Conservation (phyloP, 2,329 filamentous ascomycete genomes). For the Sarocladiaceae sp. region DNA sequence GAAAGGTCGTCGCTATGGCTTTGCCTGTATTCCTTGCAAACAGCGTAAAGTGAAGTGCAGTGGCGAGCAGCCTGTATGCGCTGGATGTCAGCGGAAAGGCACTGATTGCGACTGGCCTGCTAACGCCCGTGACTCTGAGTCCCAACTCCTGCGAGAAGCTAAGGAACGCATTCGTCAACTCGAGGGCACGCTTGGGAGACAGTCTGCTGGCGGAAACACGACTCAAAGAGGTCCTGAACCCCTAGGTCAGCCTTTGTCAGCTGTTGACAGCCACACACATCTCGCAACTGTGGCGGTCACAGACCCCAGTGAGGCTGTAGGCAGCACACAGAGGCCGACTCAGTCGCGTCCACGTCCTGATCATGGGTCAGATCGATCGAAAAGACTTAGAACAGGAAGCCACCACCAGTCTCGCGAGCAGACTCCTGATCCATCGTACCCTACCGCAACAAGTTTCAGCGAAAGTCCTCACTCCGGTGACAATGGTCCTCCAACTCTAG, state of each 20-base stretch:
- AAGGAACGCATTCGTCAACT: constrained; percentile 11
- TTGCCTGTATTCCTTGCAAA: constrained; percentile 13
- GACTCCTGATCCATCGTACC: too few species aligned
- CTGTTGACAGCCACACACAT: too few species aligned
- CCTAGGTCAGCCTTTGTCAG: too few species aligned
- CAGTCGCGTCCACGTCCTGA: too few species aligned
- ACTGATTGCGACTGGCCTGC: constrained; percentile 12
- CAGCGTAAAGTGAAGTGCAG: constrained; percentile 14
- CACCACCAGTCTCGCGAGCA: too few species aligned
- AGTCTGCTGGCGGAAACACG: neutral
- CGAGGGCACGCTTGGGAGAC: constrained; percentile 5
- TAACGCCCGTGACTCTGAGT: neutral
- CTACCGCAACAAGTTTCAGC: neutral
- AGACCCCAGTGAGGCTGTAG: too few species aligned
- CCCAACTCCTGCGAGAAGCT: constrained; percentile 10
- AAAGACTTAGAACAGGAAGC: too few species aligned
- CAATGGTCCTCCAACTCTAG: too few species aligned
- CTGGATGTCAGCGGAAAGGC: constrained; percentile 11
- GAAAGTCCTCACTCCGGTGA: neutral
- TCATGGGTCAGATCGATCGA: too few species aligned
- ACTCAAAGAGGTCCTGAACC: too few species aligned
- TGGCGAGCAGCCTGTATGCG: constrained; percentile 12
- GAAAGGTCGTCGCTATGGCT: constrained; percentile 9
- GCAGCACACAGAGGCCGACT: too few species aligned
- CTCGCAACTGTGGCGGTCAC: too few species aligned